Base-by-base conservation (phyloP, 169 alveolate species). In the Babesia gibsoni region DNA sequence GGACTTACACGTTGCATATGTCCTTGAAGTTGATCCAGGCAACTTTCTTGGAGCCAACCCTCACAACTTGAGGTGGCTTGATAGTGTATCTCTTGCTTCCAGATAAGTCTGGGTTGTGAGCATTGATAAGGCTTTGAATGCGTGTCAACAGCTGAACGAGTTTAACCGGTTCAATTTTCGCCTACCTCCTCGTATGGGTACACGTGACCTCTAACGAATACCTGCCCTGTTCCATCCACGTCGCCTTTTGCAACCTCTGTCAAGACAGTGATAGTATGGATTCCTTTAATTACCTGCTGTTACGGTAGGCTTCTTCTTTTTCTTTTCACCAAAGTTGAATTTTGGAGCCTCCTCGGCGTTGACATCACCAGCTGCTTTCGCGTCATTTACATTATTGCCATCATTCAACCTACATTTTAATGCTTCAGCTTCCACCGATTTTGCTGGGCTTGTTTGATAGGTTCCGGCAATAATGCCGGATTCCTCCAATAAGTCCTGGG, bases 21-120 rank as follows among this genome's bases (percentile, higher is more conserved):
- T 91, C 98, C 42, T 91, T 92, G 86, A 95, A 96, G 90, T 96
- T 96, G 56, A 91, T 89, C 98, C 98, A 95, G 16, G 96, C 96
- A 1, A 94, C 96, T 86, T 94, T 95, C 84, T 94, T 96, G n/a
- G 98, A 91, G 29, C 99, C 98, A 3, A 95, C 96, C 18, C 96
- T 86, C n/a, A 93, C 97, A 33, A 96, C 96, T 59, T 95, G 95
- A 5, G 98, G 98, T 8, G 97, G 96, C 64, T 87, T 89, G 37
- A 93, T 84, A 18, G 96, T 91, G 74, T 91, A 92, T 32, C 95
- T 80, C 82, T 91, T 91, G 43, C 91, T 78, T 33, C 95, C 96
- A 49, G 94, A 82, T 33, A 94, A 65, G 59, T 91, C 96, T n/a
- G 94, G 95, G 67, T 94, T 94, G 79, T 93, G 91, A 46, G 89